phyloP scores from a whole-genome alignment of 768 basidiomycete species.

The Symmetrospora coprosmae region DNA sequence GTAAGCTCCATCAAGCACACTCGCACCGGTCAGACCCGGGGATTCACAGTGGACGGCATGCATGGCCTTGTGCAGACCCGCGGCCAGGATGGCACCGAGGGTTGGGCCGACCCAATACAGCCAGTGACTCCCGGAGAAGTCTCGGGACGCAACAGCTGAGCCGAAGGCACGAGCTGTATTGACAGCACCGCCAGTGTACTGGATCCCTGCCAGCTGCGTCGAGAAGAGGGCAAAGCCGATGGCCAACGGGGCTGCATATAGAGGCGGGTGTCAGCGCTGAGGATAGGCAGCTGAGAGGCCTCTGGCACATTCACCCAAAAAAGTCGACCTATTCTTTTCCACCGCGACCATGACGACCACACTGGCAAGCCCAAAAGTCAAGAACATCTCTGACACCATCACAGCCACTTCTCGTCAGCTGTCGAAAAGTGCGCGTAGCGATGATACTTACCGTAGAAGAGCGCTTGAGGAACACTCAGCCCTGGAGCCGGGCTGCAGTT shows the following conservation, averaged over 20 bases:
- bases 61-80: not conserved
- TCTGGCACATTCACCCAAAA: too few species aligned
- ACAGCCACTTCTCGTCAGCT: not conserved
- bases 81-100: not conserved
- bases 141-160: not conserved
- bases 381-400: conserved; percentile 12
- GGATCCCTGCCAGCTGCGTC: conserved; percentile 14
- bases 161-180: conserved; percentile 14
- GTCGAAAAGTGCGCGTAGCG: not conserved
- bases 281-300: too few species aligned
- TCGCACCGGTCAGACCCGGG: too few species aligned
- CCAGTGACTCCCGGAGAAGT: conserved; percentile 13
- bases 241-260: conserved; percentile 5
- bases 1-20: too few species aligned
- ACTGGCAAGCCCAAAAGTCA: not conserved
- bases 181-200: conserved; percentile 3
- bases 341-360: conserved; percentile 1
- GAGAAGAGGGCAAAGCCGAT: conserved; percentile 16
- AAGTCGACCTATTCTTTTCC: not conserved
- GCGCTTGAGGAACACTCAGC: not conserved
- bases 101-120: conserved; percentile 12
- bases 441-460: conserved; percentile 1
- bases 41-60: not conserved
- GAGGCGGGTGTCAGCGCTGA: too few species aligned
- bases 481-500: not conserved